These are phyloP conservation scores for Cutaneotrichosporon sp. DNA, from an alignment of 1,284 basidiomycete species.

Conservation along the genomic window DNA sequence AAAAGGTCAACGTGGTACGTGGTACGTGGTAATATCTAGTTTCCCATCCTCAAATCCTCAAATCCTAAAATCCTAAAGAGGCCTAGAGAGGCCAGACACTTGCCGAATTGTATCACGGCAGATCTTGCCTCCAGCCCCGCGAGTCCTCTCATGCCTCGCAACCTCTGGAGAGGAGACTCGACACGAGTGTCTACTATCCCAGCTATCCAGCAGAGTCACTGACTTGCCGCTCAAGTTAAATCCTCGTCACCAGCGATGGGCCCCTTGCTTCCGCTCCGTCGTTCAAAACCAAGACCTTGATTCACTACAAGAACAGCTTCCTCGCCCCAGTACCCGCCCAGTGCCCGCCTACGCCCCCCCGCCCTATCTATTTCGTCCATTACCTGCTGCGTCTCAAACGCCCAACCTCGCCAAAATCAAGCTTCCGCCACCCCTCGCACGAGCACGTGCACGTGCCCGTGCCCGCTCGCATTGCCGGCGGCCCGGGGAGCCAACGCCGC, in stretches of 20 bases:
- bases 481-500: neutral
- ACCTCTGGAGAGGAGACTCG: neutral
- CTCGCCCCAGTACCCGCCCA: neutral
- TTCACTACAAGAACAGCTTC: neutral
- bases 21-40: too few relatives aligned
- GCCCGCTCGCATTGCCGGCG: neutral
- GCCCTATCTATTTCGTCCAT: neutral
- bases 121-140: neutral
- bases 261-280: neutral
- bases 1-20: too few relatives aligned
- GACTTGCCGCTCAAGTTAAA: neutral
- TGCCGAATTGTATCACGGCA: neutral
- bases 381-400: neutral
- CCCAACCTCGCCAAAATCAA: neutral
- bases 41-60: too few relatives aligned
- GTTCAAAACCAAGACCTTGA: neutral
- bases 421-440: neutral
- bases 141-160: neutral
- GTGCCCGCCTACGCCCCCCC: neutral
- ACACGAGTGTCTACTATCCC: neutral
- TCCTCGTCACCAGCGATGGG: neutral
- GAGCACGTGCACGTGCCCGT: neutral
- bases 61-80: too few relatives aligned
- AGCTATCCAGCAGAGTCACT: neutral
- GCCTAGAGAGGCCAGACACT: neutral